Evolutionary conservation across 2,329 filamentous ascomycete genomes (phyloP), one percentile per base, ranked within the genome.

Genomic region (Alternaria angustiovoidea): DNA sequence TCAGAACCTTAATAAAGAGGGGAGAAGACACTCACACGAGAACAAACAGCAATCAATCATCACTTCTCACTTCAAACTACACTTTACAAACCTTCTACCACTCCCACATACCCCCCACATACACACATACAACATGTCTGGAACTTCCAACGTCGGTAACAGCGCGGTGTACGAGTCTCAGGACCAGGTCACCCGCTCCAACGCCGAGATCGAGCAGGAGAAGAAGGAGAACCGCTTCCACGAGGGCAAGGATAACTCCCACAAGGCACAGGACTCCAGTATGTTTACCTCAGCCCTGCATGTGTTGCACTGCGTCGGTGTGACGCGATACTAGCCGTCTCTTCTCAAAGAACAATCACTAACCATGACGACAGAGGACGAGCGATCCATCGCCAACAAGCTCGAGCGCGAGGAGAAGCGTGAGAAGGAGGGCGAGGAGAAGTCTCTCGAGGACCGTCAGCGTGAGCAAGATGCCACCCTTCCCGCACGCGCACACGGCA

Each of bases 181-280:
- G 59, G 91, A 95, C 80, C 91, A 95, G 79, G 86, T 87, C 71
- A 92, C 88, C 76, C 76, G 80, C 63, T 85, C 87, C 63, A 75
- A 85, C 60, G 83, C 85, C 2, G 81, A 85, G 62, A 80, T 84
- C 42, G 79, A 84, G 24, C 81, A 84, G 20, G 81, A 86, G 52
- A 80, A 84, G 55, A 80, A 84, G 28, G 82, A 84, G 22, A 82
- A 87, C 56, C 84, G 88, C 61, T 95, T 87, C 81, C 82, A 93
- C 62, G 90, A 94, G 81, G 92, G 92, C 70, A 83, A 89, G 77
- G 77, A 84, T 59, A 83, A 91, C 77, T 89, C 89, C 53, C 92
- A 96, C 79, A 78, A 84, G 62, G 82, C 85, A 64, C 85, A 86
- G 56, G 91, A 95, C 76, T 87, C 91, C 51, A 94, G 91, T 93